Evolutionary conservation across 306 rosid species (phyloP).

Genomic region (Begonia loranthoides): DNA sequence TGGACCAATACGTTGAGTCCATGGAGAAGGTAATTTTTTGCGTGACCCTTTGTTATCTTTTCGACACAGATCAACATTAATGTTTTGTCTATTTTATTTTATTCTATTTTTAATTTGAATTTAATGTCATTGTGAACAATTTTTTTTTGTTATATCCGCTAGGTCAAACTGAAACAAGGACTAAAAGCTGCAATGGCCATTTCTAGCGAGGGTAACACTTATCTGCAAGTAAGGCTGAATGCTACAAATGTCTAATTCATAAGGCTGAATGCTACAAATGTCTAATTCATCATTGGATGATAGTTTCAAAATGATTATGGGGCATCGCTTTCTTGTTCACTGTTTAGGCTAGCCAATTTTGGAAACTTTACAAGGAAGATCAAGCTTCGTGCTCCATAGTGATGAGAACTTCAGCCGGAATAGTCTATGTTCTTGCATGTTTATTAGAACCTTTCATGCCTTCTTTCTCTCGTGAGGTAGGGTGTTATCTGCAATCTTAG

Average conservation of each 20-base stretch:
- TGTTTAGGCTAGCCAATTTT: constrained; percentile 66
- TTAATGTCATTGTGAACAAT: neutral
- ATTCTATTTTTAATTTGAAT: neutral
- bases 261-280: constrained; percentile 11
- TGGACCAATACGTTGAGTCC: constrained; percentile 71
- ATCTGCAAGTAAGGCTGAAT: constrained; percentile 58
- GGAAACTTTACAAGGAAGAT: constrained; percentile 81
- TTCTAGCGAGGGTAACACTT: constrained; percentile 77
- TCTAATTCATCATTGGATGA: neutral
- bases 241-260: neutral
- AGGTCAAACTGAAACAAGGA: constrained; percentile 96
- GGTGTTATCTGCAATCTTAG: neutral
- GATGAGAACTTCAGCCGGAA: constrained; percentile 78
- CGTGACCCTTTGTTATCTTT: neutral
- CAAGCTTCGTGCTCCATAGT: constrained; percentile 57
- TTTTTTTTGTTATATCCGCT: neutral
- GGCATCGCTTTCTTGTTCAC: neutral
- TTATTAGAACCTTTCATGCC: constrained; percentile 90
- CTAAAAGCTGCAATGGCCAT: constrained; percentile 77
- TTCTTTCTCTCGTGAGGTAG: constrained; percentile 71
- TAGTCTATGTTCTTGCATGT: constrained; percentile 79
- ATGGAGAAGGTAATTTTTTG: constrained; percentile 87
- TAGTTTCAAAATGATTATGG: neutral
- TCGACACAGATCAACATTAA: too few relatives aligned
- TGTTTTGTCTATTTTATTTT: constrained; percentile 1